A percentile compares a stretch with the other conserved stretches of the same genome.
Conservation (phyloP, 441 rosid genomes). For the Syzygium malaccense region DNA sequence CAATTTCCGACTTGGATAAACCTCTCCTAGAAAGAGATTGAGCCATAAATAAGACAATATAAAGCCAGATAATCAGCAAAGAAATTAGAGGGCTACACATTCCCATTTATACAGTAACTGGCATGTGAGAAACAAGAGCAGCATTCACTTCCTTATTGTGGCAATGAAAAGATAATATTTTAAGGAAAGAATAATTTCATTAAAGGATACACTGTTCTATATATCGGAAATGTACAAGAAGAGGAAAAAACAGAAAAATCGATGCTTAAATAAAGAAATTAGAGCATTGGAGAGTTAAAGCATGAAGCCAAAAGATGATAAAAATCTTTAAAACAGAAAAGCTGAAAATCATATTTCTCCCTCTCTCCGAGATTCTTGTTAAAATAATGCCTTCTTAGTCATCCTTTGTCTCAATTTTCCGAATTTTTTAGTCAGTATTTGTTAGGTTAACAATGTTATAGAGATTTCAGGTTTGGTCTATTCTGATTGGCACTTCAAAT, state of each 20-base stretch:
- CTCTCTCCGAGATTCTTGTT: not conserved
- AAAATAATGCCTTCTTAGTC: not conserved
- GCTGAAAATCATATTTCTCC: not conserved
- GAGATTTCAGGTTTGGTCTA: no score
- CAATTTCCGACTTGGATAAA: conserved; percentile 78
- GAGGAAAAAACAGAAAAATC: not conserved
- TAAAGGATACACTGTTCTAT: not conserved
- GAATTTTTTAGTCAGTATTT: not conserved
- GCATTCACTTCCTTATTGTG: not conserved
- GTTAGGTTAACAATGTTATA: not conserved
- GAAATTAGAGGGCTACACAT: not conserved
- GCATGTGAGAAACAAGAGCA: not conserved
- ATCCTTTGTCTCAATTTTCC: not conserved
- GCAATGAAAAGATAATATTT: not conserved
- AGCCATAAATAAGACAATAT: not conserved
- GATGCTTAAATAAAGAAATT: not conserved
- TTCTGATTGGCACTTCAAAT: not conserved
- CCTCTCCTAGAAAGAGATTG: conserved; percentile 73
- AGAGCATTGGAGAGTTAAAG: not conserved
- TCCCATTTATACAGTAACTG: not conserved
- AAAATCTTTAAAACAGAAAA: not conserved
- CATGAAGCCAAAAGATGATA: not conserved
- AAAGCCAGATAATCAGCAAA: not conserved
- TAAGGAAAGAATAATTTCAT: not conserved
- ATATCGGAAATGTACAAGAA: not conserved